Percentiles rank a stretch among this genome's conserved stretches.
phyloP scores from a whole-genome alignment of 768 basidiomycete genomes.

The Lactarius hatsudake region DNA sequence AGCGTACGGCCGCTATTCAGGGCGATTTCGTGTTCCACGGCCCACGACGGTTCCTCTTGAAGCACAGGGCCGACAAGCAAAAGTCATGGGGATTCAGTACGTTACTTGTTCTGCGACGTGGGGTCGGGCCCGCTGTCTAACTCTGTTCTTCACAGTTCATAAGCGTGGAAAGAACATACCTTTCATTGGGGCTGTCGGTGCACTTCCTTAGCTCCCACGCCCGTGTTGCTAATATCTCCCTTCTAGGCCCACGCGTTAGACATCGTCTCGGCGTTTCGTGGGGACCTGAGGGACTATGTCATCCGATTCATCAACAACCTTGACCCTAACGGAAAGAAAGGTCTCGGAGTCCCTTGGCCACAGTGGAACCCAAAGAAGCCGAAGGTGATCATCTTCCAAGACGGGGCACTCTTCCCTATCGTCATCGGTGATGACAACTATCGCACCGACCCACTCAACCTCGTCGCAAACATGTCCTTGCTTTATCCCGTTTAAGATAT shows the following conservation, averaged over 20 bases:
- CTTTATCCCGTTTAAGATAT: slow-evolving; percentile 20
- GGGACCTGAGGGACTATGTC: slow-evolving; percentile 24
- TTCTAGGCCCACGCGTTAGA: slow-evolving; percentile 14
- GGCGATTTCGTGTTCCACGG: slow-evolving; percentile 27
- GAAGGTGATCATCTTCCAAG: slow-evolving; percentile 19
- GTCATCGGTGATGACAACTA: slow-evolving; percentile 18
- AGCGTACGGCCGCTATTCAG: slow-evolving; percentile 23
- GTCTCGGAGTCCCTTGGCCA: slow-evolving; percentile 20
- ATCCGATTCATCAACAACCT: slow-evolving; percentile 22
- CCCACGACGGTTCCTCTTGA: slow-evolving; percentile 25
- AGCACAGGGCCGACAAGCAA: slow-evolving; percentile 19
- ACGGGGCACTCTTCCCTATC: slow-evolving; percentile 7
- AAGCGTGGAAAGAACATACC: slow-evolving; percentile 19
- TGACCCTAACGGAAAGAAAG: slow-evolving; percentile 22
- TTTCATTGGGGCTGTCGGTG: slow-evolving; percentile 22
- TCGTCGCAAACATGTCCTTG: slow-evolving; percentile 18
- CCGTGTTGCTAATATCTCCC: neutral
- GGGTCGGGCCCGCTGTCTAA: too few relatives aligned
- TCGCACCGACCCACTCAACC: slow-evolving; percentile 13
- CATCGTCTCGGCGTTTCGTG: slow-evolving; percentile 7
- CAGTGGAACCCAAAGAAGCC: slow-evolving; percentile 16
- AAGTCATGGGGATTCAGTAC: slow-evolving; percentile 22
- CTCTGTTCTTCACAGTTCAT: slow-evolving; percentile 4
- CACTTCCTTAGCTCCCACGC: neutral
- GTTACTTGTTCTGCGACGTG: neutral